Conservation (phyloP, 257 asterid species). For the Penstemon newberryi region DNA sequence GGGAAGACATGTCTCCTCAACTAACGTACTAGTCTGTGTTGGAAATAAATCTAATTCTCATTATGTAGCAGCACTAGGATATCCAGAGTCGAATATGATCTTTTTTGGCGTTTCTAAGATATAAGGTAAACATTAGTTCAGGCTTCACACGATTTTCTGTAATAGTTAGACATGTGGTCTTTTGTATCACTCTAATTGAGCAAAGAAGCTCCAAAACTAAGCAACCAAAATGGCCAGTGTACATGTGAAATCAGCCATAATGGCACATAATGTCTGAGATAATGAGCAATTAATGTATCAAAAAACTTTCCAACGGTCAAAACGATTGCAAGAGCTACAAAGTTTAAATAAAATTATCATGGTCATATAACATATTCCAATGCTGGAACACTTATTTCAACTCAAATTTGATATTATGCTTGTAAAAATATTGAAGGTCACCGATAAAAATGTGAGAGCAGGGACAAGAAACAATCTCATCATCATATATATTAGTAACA, state of each 20-base stretch:
- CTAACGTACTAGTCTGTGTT: neutral
- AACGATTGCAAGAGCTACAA: neutral
- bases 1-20: neutral
- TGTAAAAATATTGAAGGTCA: neutral
- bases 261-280: neutral
- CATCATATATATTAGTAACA: neutral
- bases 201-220: too few relatives aligned
- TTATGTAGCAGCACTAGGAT: too few relatives aligned
- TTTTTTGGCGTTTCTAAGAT: neutral
- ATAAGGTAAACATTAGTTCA: neutral
- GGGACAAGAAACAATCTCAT: neutral
- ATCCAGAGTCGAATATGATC: too few relatives aligned
- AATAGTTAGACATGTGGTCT: constrained; percentile 12
- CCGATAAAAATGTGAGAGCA: constrained; percentile 8
- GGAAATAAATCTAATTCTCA: neutral
- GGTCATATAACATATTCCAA: neutral
- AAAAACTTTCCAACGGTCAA: neutral
- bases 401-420: neutral
- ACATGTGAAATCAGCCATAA: neutral
- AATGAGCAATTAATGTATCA: constrained; percentile 7
- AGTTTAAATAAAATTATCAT: neutral
- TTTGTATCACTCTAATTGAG: neutral
- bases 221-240: neutral
- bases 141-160: neutral
- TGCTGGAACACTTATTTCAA: neutral